phyloP scores from a whole-genome alignment of 345 rosid genomes.

The Lepidium didymum region DNA sequence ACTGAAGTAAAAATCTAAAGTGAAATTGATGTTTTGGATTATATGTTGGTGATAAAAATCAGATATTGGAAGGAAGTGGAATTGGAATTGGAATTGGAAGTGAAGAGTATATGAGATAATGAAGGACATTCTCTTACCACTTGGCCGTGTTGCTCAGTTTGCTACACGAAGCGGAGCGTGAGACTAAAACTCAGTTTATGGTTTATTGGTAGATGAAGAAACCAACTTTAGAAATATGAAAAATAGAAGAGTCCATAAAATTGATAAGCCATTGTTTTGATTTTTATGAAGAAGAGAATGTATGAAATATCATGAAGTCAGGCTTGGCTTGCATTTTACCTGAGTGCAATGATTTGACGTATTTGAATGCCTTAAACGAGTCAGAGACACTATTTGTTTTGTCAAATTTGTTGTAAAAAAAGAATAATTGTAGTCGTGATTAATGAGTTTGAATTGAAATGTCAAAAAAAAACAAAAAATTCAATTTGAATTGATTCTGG shows the following conservation, averaged over 20 bases:
- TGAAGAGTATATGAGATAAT: slow-evolving; percentile 74
- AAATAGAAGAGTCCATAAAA: not conserved
- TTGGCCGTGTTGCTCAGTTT: slow-evolving; percentile 70
- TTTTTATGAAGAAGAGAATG: not conserved
- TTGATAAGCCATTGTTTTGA: not conserved
- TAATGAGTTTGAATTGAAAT: slow-evolving; percentile 20
- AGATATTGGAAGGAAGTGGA: slow-evolving; percentile 68
- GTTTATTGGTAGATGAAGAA: not conserved
- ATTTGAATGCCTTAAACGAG: not conserved
- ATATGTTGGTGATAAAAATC: slow-evolving; percentile 14
- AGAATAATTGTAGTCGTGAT: not conserved
- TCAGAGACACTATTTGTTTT: not conserved
- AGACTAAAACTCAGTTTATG: not conserved
- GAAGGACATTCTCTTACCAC: slow-evolving; percentile 72
- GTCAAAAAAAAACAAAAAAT: slow-evolving; percentile 4
- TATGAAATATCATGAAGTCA: not conserved
- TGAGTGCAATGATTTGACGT: not conserved
- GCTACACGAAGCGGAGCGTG: slow-evolving; percentile 54
- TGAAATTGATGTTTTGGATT: not conserved
- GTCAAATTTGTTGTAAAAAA: not conserved
- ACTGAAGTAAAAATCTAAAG: not conserved
- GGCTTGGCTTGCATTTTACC: not conserved
- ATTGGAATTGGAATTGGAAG: slow-evolving; percentile 49
- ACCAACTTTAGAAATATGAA: not conserved
- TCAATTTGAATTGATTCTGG: too few species aligned